Base-by-base conservation (phyloP, 2,329 filamentous ascomycete species). In the Aspergillus novofumigatus region DNA sequence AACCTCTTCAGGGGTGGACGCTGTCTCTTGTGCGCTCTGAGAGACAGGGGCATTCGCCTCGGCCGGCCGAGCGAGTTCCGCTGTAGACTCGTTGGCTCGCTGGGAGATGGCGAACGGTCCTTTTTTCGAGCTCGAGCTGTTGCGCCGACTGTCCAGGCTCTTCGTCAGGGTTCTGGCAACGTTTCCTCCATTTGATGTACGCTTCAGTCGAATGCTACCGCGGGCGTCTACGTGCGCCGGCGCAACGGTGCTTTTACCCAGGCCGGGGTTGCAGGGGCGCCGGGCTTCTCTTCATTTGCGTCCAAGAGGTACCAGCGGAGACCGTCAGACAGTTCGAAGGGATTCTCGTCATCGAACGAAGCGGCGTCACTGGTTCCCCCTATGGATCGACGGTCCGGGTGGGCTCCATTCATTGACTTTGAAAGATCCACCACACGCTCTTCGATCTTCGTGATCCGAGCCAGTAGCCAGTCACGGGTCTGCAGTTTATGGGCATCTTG, bases 291-390 rank as follows among this genome's bases (percentile, higher is more conserved):
- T 75, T 99, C 94, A 1, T 85, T 83, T 0, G 94, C 94, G 70
- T 99, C 93, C 38, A 99, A 87, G 5, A 99, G 83, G 74, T 97
- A 97, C 94, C 94, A 99, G 35, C 93, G 86, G 50, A 99, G 78
- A 3, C 94, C 94, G 67, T 99, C 94, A 0, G 92, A 96, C 11
- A 99, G 82, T 67, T 97, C 92, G 72, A 99, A 99, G 0, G 94
- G 94, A 68, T 99, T 99, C 63, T 97, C 94, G 61, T 96, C 92
- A 62, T 96, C 91, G 21, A 85, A 76, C 1, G 83, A 86, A 5
- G 78, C 73, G 20, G 77, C 81, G 58, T 84, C 84, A 62, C 83
- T 86, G 2, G 69, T 69, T 48, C 81, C 81, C 17, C 69, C 74
- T 59, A 74, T 61, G 56, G 82, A 77, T 62, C 76, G 70, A 62